Base-by-base conservation (phyloP, 2,329 filamentous ascomycete genomes). In the Moelleriella libera region DNA sequence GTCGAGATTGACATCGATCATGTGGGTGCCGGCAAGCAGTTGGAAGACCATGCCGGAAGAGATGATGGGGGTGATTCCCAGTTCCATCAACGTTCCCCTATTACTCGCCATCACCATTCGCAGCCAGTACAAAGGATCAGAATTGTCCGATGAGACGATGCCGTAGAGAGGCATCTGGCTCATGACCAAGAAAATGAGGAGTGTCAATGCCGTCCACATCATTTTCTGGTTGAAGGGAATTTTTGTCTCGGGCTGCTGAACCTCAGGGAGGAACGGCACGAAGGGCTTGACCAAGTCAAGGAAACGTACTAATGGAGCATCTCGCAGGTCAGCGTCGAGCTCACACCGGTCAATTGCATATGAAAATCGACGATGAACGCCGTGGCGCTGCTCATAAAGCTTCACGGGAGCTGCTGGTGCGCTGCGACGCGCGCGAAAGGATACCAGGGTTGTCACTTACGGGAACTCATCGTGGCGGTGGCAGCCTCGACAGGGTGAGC, bases 21-120 rank as follows among this genome's bases (percentile, higher is more conserved):
- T 85, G 79, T 98, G 92, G 68, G 92, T 98, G 65, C 92, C 92
- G 63, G 92, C 92, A 56, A 98, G 86, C 63, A 98, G 89, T 83
- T 98, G 92, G 82, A 98, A 98, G 63, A 98, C 88, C 92, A 98
- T 98, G 71, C 92, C 92, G 39, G 92, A 97, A 51, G 92, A 96
- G 72, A 98, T 97, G 70, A 98, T 98, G 60, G 94, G 94, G 29
- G 92, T 95, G 60, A 97, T 92, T 75, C 89, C 88, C 73, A 95
- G 65, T 65, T 95, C 89, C 89, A 95, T 95, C 67, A 95, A 68
- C 30, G 89, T 95, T 69, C 89, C 89, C 63, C 89, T 82, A 69
- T 98, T 98, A 84, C 88, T 95, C 64, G 92, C 92, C 80, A 97
- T 82, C 82, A 98, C 96, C 90, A 98, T 97, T 70, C 92, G 85